A percentile compares a stretch with the other conserved stretches of the same genome.
Evolutionary conservation across 2,329 filamentous ascomycete species (phyloP).

Genomic region (Talaromyces sp.): DNA sequence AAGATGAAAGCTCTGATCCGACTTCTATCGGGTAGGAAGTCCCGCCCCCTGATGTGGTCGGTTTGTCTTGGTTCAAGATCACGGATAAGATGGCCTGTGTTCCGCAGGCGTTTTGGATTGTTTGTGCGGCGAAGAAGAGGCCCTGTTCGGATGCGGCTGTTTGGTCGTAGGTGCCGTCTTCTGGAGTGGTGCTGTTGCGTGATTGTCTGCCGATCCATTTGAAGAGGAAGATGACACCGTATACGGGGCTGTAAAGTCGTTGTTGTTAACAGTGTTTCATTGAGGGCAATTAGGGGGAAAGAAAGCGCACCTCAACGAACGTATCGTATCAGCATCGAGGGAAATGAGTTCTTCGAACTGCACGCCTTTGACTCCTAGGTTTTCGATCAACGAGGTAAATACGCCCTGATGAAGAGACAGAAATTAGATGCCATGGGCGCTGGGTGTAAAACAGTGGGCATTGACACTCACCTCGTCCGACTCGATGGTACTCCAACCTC

Average conservation of each 20-base stretch:
- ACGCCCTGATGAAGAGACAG: constrained; percentile 59
- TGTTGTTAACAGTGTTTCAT: too few species aligned
- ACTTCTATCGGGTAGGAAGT: constrained; percentile 55
- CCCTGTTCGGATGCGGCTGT: constrained; percentile 58
- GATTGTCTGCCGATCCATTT: constrained; percentile 62
- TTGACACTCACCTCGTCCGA: constrained; percentile 72
- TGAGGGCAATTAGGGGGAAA: too few species aligned
- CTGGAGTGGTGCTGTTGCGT: constrained; percentile 63
- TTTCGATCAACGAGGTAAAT: constrained; percentile 93
- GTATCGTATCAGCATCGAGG: constrained; percentile 64
- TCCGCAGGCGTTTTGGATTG: constrained; percentile 96
- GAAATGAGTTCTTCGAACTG: constrained; percentile 96
- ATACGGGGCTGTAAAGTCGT: constrained; percentile 63
- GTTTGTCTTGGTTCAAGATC: constrained; percentile 69
- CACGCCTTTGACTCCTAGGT: constrained; percentile 83
- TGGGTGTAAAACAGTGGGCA: not conserved
- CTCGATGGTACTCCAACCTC: constrained; percentile 95
- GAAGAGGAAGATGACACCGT: constrained; percentile 98
- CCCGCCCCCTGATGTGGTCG: constrained; percentile 15
- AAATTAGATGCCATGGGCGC: not conserved
- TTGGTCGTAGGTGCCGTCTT: constrained; percentile 77
- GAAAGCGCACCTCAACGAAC: constrained; percentile 37
- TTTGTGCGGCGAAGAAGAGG: constrained; percentile 93
- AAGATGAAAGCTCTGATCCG: constrained; percentile 64
- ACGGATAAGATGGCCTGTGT: constrained; percentile 93